Evolutionary conservation across 192 early-diverging fungal species (phyloP).

Genomic region (Chytriomyces sp.): DNA sequence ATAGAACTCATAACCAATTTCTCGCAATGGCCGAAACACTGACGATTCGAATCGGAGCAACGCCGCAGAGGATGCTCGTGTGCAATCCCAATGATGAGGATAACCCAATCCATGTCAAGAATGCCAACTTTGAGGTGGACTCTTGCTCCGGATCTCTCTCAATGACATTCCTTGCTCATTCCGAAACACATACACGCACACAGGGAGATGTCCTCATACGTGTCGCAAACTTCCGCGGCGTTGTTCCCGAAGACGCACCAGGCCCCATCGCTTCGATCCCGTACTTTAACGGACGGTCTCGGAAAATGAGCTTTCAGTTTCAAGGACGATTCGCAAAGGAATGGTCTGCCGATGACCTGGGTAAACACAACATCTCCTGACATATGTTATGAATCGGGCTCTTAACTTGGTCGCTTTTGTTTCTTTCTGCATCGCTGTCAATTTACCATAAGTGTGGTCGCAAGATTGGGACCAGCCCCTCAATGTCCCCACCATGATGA

Average conservation of each 20-base stretch:
- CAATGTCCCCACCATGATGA: conserved; percentile 31
- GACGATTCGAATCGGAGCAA: background rate
- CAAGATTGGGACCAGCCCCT: conserved; percentile 36
- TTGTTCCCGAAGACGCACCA: conserved; percentile 11
- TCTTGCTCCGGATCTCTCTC: no score
- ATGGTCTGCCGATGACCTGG: conserved; percentile 33
- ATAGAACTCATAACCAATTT: background rate
- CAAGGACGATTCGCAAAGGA: conserved; percentile 32
- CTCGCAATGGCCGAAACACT: background rate
- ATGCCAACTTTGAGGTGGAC: conserved; percentile 32
- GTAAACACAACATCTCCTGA: conserved; percentile 1
- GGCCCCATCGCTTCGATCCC: conserved; percentile 15
- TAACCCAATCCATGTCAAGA: conserved; percentile 20
- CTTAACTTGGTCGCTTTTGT: no score
- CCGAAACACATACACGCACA: background rate
- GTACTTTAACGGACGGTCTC: conserved; percentile 35
- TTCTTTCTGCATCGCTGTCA: background rate
- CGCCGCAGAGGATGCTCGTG: background rate
- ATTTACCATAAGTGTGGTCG: conserved; percentile 34
- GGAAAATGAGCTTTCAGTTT: conserved; percentile 34
- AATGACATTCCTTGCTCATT: no score
- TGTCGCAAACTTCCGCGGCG: conserved; percentile 32
- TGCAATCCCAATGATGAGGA: conserved; percentile 35
- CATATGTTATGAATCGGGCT: background rate
- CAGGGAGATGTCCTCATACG: conserved; percentile 32